Conservation (phyloP, 2,329 filamentous ascomycete species). For the Fusarium beomiforme region DNA sequence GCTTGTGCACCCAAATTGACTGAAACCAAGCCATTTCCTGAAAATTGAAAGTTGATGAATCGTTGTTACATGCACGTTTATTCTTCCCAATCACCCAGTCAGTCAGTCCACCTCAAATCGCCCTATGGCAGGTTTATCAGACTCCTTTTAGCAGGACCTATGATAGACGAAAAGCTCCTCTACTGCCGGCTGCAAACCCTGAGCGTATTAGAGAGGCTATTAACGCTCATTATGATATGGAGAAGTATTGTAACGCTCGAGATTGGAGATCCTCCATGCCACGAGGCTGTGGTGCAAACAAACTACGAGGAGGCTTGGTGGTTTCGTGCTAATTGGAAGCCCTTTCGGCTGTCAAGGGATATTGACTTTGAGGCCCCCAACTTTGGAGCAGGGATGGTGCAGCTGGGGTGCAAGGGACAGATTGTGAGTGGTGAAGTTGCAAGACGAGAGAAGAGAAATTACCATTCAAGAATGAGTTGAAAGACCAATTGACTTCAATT, state of each 20-base stretch:
- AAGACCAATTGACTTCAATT: background rate
- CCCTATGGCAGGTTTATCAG: too few species aligned
- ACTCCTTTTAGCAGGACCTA: too few species aligned
- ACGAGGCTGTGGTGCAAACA: background rate
- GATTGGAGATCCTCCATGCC: too few species aligned
- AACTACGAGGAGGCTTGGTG: background rate
- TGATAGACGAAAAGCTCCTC: too few species aligned
- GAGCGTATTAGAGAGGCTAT: background rate
- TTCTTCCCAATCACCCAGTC: too few species aligned
- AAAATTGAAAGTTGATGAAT: too few species aligned
- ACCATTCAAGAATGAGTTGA: accelerated
- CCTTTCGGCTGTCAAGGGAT: background rate
- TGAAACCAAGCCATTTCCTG: too few species aligned
- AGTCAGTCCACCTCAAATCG: too few species aligned
- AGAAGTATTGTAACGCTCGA: background rate
- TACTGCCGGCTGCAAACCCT: too few species aligned
- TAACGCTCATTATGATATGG: background rate
- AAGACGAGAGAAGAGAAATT: background rate
- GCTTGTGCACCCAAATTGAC: too few species aligned
- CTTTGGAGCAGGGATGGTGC: conserved; percentile 7
- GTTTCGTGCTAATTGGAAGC: background rate
- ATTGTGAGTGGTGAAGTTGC: background rate
- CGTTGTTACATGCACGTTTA: too few species aligned
- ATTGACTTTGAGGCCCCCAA: conserved; percentile 22
- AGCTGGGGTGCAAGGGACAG: background rate